Conservation (phyloP, 106 monocot species). For the Acorus gramineus region DNA sequence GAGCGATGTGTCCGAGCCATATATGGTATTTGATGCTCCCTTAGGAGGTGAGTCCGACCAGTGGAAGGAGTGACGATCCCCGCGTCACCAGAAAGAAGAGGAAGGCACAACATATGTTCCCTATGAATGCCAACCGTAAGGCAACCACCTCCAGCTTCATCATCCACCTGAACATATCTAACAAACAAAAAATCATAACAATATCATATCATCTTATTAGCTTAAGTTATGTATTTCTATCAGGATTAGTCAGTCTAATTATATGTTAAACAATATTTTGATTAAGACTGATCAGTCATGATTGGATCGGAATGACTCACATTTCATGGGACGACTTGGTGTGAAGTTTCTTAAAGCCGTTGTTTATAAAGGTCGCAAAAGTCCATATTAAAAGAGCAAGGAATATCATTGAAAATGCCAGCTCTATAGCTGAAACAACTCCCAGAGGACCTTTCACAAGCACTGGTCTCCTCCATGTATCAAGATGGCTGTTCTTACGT, state of each 20-base stretch:
- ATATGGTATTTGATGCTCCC: constrained; percentile 75
- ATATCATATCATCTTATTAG: no score
- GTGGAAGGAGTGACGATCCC: constrained; percentile 55
- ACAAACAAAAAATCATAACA: neutral
- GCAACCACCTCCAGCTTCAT: constrained; percentile 31
- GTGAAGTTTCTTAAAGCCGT: constrained; percentile 7
- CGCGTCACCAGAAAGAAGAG: constrained; percentile 79
- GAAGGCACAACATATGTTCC: constrained; percentile 54
- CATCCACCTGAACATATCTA: constrained; percentile 78
- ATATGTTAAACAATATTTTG: no score
- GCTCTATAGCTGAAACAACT: constrained; percentile 45
- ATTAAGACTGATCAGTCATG: no score
- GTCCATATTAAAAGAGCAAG: constrained; percentile 53
- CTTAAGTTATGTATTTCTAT: no score
- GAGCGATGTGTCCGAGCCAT: constrained; percentile 71
- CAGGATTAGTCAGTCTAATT: no score
- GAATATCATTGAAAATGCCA: constrained; percentile 46
- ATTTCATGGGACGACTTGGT: neutral
- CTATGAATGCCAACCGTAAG: constrained; percentile 35
- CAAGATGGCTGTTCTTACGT: constrained; percentile 6
- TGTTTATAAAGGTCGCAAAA: constrained; percentile 18
- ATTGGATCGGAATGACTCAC: no score
- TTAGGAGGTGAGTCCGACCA: constrained; percentile 62
- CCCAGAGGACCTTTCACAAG: constrained; percentile 57
- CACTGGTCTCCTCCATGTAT: constrained; percentile 42